phyloP scores from a whole-genome alignment of 2,329 filamentous ascomycete species.

The Aspergillus sp. region DNA sequence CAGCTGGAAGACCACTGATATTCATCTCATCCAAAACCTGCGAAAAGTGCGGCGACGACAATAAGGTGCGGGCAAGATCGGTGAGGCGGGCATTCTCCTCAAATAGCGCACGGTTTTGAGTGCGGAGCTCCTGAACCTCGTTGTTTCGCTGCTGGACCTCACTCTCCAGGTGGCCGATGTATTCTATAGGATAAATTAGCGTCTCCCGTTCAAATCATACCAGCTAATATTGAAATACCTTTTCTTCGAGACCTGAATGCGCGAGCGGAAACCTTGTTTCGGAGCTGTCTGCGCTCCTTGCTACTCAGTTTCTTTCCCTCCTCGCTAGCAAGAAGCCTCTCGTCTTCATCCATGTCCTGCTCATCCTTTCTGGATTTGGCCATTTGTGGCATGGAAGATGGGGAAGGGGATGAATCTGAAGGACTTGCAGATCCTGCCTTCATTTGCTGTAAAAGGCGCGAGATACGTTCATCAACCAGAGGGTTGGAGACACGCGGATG shows the following conservation, averaged over 20 bases:
- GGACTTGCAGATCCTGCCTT: conserved; percentile 70
- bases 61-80: conserved; percentile 78
- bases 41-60: conserved; percentile 80
- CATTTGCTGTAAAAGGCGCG: conserved; percentile 90
- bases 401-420: conserved; percentile 51
- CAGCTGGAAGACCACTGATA: conserved; percentile 56
- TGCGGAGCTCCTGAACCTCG: conserved; percentile 79
- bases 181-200: conserved; percentile 73
- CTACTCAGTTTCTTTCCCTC: conserved; percentile 99
- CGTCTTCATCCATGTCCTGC: conserved; percentile 98
- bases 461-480: conserved; percentile 88
- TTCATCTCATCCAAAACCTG: conserved; percentile 76
- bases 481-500: conserved; percentile 60
- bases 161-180: conserved; percentile 90
- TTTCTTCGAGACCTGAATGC: conserved; percentile 98
- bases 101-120: conserved; percentile 77
- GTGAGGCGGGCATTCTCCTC: conserved; percentile 84
- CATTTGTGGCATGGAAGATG: conserved; percentile 63
- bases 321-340: conserved; percentile 89
- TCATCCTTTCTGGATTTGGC: conserved; percentile 86
- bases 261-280: conserved; percentile 97
- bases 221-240: conserved; percentile 61
- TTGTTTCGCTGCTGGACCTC: conserved; percentile 84
- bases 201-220: conserved; percentile 7
- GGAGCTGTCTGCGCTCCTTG: conserved; percentile 94